phyloP scores from a whole-genome alignment of 768 basidiomycete species.

The Hebeloma cylindrosporum region DNA sequence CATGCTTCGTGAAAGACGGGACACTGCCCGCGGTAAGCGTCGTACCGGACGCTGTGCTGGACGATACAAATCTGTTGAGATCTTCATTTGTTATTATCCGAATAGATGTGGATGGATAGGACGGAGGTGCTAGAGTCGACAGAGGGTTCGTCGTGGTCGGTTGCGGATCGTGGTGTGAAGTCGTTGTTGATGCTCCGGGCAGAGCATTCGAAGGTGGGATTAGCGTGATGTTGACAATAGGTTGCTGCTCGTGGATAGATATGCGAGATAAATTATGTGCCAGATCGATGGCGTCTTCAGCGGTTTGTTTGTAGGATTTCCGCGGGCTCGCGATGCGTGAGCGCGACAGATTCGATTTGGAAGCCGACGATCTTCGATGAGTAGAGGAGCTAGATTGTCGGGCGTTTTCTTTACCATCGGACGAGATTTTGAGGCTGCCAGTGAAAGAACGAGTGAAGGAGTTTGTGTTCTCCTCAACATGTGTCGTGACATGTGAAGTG shows the following conservation, averaged over 20 bases:
- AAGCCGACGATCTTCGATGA: slow-evolving; percentile 33
- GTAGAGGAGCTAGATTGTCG: slow-evolving; percentile 20
- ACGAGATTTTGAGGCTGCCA: slow-evolving; percentile 17
- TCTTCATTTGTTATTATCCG: slow-evolving; percentile 62
- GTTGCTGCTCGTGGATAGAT: slow-evolving; percentile 26
- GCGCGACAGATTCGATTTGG: slow-evolving; percentile 27
- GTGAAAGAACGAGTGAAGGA: slow-evolving; percentile 17
- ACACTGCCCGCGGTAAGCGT: slow-evolving; percentile 71
- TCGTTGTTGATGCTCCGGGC: slow-evolving; percentile 12
- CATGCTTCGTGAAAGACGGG: slow-evolving; percentile 82
- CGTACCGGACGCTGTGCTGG: slow-evolving; percentile 79
- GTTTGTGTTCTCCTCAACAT: slow-evolving; percentile 32
- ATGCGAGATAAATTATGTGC: slow-evolving; percentile 25
- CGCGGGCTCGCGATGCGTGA: slow-evolving; percentile 26
- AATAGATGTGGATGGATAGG: slow-evolving; percentile 53
- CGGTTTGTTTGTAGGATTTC: slow-evolving; percentile 18
- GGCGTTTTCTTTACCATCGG: slow-evolving; percentile 30
- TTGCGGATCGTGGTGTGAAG: slow-evolving; percentile 11
- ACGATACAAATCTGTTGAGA: slow-evolving; percentile 86
- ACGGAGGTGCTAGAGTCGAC: slow-evolving; percentile 33
- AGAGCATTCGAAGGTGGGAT: slow-evolving; percentile 16
- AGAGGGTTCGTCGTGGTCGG: slow-evolving; percentile 13
- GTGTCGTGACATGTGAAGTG: slow-evolving; percentile 40
- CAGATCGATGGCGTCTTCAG: slow-evolving; percentile 23
- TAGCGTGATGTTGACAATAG: slow-evolving; percentile 24